A percentile compares a stretch with the other conserved stretches of the same genome.
Evolutionary conservation across 148 eudicot species (phyloP).

Genomic region (Talinum fruticosum): DNA sequence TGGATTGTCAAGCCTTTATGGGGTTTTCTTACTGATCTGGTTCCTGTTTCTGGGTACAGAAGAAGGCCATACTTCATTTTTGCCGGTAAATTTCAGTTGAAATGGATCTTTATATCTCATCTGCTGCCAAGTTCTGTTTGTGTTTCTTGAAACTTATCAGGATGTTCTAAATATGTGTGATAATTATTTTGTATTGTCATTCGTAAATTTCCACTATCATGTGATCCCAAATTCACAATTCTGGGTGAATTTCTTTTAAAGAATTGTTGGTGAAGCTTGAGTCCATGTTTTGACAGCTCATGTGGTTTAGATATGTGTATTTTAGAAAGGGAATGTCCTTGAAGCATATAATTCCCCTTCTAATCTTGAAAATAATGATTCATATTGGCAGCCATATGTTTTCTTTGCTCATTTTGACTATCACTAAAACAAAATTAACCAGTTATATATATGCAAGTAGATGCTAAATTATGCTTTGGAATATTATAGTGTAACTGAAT

Average conservation of each 20-base stretch:
- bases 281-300: not conserved
- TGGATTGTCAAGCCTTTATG: slow-evolving; percentile 94
- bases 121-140: not conserved
- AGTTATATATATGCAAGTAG: not conserved
- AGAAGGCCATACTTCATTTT: slow-evolving; percentile 80
- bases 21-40: slow-evolving; percentile 92
- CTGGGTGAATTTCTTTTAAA: not conserved
- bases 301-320: not conserved
- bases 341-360: not conserved
- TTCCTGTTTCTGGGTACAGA: slow-evolving; percentile 66
- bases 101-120: not conserved
- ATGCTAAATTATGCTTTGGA: not conserved
- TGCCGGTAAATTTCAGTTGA: slow-evolving; percentile 47
- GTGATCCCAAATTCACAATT: not conserved
- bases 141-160: not conserved
- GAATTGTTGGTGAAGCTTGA: not conserved
- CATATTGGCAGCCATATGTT: not conserved
- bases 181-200: not conserved
- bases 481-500: not conserved
- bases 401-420: not conserved
- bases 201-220: not conserved
- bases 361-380: not conserved
- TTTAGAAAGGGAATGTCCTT: not conserved
- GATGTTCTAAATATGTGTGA: no score
- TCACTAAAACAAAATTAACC: not conserved